These are phyloP conservation scores for Filobasidium wieringae DNA, from an alignment of 768 basidiomycete genomes.

Conservation along the genomic window DNA sequence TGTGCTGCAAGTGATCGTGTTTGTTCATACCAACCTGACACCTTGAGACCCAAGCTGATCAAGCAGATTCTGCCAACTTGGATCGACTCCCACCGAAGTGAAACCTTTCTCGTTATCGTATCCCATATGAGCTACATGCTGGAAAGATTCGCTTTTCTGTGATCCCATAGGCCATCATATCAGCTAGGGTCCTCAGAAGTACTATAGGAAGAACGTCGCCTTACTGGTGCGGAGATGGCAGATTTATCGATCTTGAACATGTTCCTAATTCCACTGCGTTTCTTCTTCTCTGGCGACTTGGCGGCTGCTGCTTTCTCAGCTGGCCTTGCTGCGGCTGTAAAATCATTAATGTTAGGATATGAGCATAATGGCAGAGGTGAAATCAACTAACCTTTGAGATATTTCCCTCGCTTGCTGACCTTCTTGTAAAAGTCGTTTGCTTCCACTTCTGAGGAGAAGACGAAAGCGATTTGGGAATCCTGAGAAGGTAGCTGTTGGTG, in stretches of 20 bases:
- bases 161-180: background rate
- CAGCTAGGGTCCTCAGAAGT: background rate
- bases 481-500: conserved; percentile 33
- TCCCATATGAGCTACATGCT: conserved; percentile 90
- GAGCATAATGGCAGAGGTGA: background rate
- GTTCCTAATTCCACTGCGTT: conserved; percentile 43
- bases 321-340: conserved; percentile 5
- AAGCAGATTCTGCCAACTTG: conserved; percentile 71
- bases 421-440: conserved; percentile 79
- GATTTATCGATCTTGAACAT: conserved; percentile 81
- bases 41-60: conserved; percentile 54
- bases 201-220: conserved; percentile 3
- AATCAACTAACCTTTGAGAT: conserved; percentile 39
- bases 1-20: conserved; percentile 23
- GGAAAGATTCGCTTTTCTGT: conserved; percentile 49
- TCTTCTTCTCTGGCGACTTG: conserved; percentile 25
- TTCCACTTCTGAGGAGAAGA: conserved; percentile 76
- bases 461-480: conserved; percentile 83
- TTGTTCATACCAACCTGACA: conserved; percentile 40
- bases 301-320: conserved; percentile 1
- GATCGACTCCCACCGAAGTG: conserved; percentile 73
- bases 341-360: background rate
- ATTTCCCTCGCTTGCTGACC: conserved; percentile 55
- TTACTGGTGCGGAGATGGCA: conserved; percentile 66
- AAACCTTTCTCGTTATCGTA: conserved; percentile 79